phyloP scores from a whole-genome alignment of 208 protist species.

The Leptomonas seymouri region DNA sequence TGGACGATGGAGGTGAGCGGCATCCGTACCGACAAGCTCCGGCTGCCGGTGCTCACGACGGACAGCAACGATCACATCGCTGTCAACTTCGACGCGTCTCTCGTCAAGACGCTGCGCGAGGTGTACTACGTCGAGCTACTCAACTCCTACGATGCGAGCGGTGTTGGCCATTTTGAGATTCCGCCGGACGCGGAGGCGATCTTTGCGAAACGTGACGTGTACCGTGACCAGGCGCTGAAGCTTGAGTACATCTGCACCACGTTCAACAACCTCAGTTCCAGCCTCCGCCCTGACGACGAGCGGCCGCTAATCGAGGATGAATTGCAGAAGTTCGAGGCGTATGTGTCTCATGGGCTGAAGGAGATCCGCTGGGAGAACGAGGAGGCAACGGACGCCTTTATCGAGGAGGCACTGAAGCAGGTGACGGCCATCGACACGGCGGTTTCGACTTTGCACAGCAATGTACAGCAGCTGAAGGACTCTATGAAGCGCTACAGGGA shows the following conservation, averaged over 20 bases:
- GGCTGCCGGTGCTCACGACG: conserved; percentile 89
- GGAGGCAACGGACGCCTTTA: conserved; percentile 89
- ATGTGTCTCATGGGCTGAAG: conserved; percentile 66
- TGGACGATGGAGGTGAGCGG: conserved; percentile 92
- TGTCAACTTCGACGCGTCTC: conserved; percentile 97
- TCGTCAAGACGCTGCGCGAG: conserved; percentile 96
- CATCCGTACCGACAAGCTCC: conserved; percentile 94
- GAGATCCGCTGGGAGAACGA: conserved; percentile 93
- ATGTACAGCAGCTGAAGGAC: conserved; percentile 85
- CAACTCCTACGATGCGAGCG: conserved; percentile 80
- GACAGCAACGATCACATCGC: conserved; percentile 56
- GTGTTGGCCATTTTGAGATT: conserved; percentile 74
- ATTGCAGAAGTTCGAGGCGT: conserved; percentile 87
- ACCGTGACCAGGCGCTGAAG: conserved; percentile 91
- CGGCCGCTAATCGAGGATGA: conserved; percentile 90
- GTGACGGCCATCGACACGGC: conserved; percentile 86
- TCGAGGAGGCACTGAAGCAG: conserved; percentile 80
- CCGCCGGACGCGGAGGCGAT: conserved; percentile 86
- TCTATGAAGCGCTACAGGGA: conserved; percentile 80
- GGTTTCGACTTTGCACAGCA: conserved; percentile 89
- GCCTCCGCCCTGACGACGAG: conserved; percentile 92
- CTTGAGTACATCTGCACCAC: conserved; percentile 94
- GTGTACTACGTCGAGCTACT: conserved; percentile 96
- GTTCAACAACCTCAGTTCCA: conserved; percentile 94
- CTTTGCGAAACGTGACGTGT: conserved; percentile 91